phyloP scores from a whole-genome alignment of 2,329 filamentous ascomycete genomes.

The Aspergillus aculeatinus region DNA sequence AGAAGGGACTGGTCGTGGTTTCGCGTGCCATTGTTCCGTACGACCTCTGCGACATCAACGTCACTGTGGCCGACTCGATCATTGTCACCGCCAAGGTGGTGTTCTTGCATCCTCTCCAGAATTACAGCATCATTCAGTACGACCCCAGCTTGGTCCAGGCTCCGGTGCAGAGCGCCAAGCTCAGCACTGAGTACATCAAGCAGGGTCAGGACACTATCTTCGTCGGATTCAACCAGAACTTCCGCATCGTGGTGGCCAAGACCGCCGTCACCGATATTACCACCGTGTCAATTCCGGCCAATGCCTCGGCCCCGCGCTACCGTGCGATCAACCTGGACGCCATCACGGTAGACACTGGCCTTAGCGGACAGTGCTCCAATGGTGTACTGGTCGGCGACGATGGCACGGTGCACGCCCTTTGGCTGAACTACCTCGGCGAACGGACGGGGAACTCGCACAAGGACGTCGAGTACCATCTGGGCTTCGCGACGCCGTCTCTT shows the following conservation, averaged over 20 bases:
- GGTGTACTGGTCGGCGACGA: slow-evolving; percentile 88
- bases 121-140: slow-evolving; percentile 94
- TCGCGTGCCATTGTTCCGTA: slow-evolving; percentile 94
- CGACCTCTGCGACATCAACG: slow-evolving; percentile 91
- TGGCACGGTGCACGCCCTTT: slow-evolving; percentile 89
- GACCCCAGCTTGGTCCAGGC: slow-evolving; percentile 91
- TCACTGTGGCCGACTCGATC: slow-evolving; percentile 95
- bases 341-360: slow-evolving; percentile 91
- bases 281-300: slow-evolving; percentile 92
- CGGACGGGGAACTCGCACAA: slow-evolving; percentile 74
- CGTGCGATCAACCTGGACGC: slow-evolving; percentile 94
- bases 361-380: slow-evolving; percentile 88
- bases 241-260: slow-evolving; percentile 87
- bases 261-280: slow-evolving; percentile 97
- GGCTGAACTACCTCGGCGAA: slow-evolving; percentile 96
- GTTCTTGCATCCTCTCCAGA: slow-evolving; percentile 94
- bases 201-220: slow-evolving; percentile 95
- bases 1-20: slow-evolving; percentile 90
- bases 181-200: slow-evolving; percentile 78
- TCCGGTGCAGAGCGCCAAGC: slow-evolving; percentile 82
- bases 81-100: slow-evolving; percentile 91
- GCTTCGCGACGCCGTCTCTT: slow-evolving; percentile 82
- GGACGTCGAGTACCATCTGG: slow-evolving; percentile 95
- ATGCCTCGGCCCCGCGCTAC: slow-evolving; percentile 86
- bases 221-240: slow-evolving; percentile 96